A percentile compares a stretch with the other conserved stretches of the same genome.
Conservation (phyloP, 2,329 filamentous ascomycete genomes). For the Hypoxylon sp. region DNA sequence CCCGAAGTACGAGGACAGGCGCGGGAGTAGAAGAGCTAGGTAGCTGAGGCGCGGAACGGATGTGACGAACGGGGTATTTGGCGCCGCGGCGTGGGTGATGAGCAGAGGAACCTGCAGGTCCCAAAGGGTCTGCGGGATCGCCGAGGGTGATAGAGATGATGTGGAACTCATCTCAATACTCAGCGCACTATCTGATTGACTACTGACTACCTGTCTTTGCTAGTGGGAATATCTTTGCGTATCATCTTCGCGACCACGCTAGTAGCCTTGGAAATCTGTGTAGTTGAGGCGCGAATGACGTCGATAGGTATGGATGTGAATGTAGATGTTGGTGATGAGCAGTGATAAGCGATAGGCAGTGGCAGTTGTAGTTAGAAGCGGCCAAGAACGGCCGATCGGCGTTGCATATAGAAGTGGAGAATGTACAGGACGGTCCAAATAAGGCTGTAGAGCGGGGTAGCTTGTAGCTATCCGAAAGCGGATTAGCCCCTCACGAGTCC, state of each 20-base stretch:
- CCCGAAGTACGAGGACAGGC: slow-evolving; percentile 66
- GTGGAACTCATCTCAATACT: slow-evolving; percentile 25
- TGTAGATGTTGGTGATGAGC: slow-evolving; percentile 11
- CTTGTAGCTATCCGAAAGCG: slow-evolving; percentile 30
- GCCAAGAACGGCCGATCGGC: slow-evolving; percentile 29
- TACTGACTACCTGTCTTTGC: slow-evolving; percentile 20
- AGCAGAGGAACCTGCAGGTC: slow-evolving; percentile 65
- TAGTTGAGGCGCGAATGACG: slow-evolving; percentile 10
- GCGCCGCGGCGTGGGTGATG: slow-evolving; percentile 65
- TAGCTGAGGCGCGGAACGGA: slow-evolving; percentile 71
- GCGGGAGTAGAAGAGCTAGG: slow-evolving; percentile 68
- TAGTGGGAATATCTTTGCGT: slow-evolving; percentile 10
- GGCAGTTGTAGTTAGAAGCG: slow-evolving; percentile 6
- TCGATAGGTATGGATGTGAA: neutral
- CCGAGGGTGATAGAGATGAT: slow-evolving; percentile 16
- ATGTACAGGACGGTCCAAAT: slow-evolving; percentile 1
- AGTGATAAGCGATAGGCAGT: neutral
- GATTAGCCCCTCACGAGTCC: slow-evolving; percentile 18
- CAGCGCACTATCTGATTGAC: neutral
- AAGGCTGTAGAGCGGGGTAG: slow-evolving; percentile 42
- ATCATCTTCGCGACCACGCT: slow-evolving; percentile 31
- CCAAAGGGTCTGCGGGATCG: slow-evolving; percentile 66
- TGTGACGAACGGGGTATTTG: slow-evolving; percentile 65
- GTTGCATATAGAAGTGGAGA: slow-evolving; percentile 28
- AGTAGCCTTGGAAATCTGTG: neutral